Evolutionary conservation across 1,284 basidiomycete genomes (phyloP).

Genomic region (Cerrena zonata): DNA sequence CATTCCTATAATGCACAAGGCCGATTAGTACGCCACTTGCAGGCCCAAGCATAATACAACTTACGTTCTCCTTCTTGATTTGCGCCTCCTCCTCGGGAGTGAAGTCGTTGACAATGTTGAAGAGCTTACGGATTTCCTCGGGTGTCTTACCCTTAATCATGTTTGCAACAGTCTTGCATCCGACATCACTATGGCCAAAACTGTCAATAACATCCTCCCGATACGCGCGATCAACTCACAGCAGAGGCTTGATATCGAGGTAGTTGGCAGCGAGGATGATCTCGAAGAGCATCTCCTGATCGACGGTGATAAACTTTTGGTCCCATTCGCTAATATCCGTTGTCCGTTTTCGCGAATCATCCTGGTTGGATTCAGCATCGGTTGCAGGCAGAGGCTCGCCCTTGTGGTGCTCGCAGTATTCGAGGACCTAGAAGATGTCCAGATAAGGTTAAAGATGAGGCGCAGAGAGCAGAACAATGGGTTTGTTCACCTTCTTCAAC

Average conservation of each 20-base stretch:
- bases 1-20: constrained; percentile 67
- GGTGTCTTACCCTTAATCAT: constrained; percentile 99
- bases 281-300: constrained; percentile 97
- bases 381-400: constrained; percentile 89
- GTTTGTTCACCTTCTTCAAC: constrained; percentile 79
- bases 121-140: constrained; percentile 91
- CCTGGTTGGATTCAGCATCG: constrained; percentile 74
- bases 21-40: not conserved
- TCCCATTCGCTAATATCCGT: constrained; percentile 99
- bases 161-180: constrained; percentile 99
- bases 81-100: constrained; percentile 99
- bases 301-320: constrained; percentile 93
- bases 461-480: constrained; percentile 8
- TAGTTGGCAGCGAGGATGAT: constrained; percentile 99
- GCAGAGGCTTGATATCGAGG: constrained; percentile 97
- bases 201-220: not conserved
- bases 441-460: constrained; percentile 4
- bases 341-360: constrained; percentile 94
- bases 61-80: constrained; percentile 98
- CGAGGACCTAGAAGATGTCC: constrained; percentile 70
- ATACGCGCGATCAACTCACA: constrained; percentile 52
- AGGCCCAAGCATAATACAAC: constrained; percentile 25
- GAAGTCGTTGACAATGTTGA: constrained; percentile 98
- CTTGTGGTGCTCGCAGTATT: constrained; percentile 99
- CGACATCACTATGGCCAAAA: constrained; percentile 76